phyloP scores from a whole-genome alignment of 2,329 filamentous ascomycete species.

The Aureobasidium sp. region DNA sequence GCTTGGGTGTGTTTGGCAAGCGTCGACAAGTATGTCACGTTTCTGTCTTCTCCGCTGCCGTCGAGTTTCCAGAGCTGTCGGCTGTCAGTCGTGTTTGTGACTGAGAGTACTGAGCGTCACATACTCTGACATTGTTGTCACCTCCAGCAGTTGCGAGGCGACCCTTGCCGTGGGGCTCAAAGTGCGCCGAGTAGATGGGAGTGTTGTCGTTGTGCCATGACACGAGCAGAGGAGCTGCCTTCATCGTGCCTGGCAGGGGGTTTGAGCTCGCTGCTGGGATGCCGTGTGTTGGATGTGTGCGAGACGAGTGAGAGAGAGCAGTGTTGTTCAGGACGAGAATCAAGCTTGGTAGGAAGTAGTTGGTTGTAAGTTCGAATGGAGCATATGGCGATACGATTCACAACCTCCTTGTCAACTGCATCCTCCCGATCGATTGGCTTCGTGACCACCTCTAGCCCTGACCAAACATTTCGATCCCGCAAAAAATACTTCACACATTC shows the following conservation, averaged over 20 bases:
- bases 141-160: constrained; percentile 89
- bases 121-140: constrained; percentile 90
- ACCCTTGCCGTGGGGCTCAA: constrained; percentile 86
- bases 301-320: not conserved
- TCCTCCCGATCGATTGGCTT: constrained; percentile 10
- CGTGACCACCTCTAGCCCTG: not conserved
- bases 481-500: not conserved
- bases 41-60: constrained; percentile 73
- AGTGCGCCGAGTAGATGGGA: constrained; percentile 95
- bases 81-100: not conserved
- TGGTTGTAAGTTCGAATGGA: not conserved
- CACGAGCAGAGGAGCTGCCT: constrained; percentile 91
- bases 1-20: constrained; percentile 91
- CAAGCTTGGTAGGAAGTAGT: not conserved
- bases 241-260: constrained; percentile 53
- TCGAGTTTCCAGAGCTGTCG: constrained; percentile 85
- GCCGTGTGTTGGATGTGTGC: not conserved
- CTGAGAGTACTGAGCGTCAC: constrained; percentile 28
- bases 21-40: constrained; percentile 85
- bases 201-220: constrained; percentile 98
- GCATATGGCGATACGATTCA: constrained; percentile 6
- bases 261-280: not conserved
- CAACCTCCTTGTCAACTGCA: constrained; percentile 9
- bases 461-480: not conserved
- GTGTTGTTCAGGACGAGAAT: not conserved